Conservation (phyloP, 768 basidiomycete genomes). For the Xerocomellus amylosporus region DNA sequence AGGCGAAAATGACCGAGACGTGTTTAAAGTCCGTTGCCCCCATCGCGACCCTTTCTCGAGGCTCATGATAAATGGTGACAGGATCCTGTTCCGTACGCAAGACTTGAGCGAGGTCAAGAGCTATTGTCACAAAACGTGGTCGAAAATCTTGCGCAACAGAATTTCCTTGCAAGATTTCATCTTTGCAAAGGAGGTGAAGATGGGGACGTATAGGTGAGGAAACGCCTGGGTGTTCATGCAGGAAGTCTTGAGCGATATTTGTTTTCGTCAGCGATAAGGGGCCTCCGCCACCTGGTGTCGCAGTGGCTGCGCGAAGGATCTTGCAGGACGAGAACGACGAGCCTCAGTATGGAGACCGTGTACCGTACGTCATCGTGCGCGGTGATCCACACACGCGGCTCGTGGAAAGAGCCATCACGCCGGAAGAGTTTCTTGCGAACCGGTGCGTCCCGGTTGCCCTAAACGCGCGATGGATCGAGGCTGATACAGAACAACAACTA, state of each 20-base stretch:
- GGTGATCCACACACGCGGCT: constrained; percentile 63
- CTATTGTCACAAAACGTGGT: constrained; percentile 84
- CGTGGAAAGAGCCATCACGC: constrained; percentile 73
- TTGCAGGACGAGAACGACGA: constrained; percentile 76
- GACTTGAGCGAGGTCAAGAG: constrained; percentile 88
- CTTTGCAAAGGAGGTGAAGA: constrained; percentile 88
- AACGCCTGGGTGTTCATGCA: neutral
- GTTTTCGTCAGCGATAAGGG: constrained; percentile 60
- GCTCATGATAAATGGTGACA: constrained; percentile 30
- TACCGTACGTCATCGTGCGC: constrained; percentile 83
- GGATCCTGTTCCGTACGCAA: constrained; percentile 86
- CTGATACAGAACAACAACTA: constrained; percentile 24
- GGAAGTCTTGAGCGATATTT: neutral
- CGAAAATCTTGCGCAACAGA: constrained; percentile 75
- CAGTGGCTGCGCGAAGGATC: constrained; percentile 76
- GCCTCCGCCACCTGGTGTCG: constrained; percentile 88
- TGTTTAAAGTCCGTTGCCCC: constrained; percentile 68
- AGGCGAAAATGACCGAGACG: constrained; percentile 89
- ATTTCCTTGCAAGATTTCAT: constrained; percentile 91
- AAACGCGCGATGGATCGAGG: neutral
- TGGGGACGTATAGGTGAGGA: constrained; percentile 87
- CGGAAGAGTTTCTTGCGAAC: constrained; percentile 64
- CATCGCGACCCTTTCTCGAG: neutral
- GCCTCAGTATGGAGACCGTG: constrained; percentile 88
- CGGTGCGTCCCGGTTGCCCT: constrained; percentile 41